Evolutionary conservation across 2,329 filamentous ascomycete species (phyloP).

Genomic region (Stromatinia cepivora): DNA sequence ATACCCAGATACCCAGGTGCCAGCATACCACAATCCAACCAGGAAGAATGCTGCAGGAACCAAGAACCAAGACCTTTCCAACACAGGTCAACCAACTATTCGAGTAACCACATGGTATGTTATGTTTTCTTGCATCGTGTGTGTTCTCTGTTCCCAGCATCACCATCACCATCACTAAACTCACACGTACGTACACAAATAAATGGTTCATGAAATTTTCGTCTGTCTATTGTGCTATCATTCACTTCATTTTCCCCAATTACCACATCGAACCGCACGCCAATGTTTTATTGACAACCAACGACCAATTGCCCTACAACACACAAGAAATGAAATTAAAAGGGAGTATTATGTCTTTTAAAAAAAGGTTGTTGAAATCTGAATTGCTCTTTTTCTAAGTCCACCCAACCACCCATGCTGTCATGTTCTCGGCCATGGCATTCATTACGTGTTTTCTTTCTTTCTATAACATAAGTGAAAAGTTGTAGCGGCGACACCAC

Average conservation of each 20-base stretch:
- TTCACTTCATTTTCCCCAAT: conserved; percentile 17
- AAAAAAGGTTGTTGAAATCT: conserved; percentile 11
- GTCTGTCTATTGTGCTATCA: conserved; percentile 21
- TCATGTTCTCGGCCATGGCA: conserved; percentile 3
- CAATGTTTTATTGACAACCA: conserved; percentile 5
- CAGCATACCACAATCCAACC: too few relatives aligned
- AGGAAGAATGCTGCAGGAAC: too few relatives aligned
- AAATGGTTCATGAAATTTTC: conserved; percentile 11
- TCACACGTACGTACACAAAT: background rate
- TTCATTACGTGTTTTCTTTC: conserved; percentile 18
- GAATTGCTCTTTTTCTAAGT: conserved; percentile 15
- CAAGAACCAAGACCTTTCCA: background rate
- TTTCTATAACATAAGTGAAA: conserved; percentile 11
- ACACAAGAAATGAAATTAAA: conserved; percentile 27
- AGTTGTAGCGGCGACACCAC: background rate
- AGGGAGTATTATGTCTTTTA: conserved; percentile 1
- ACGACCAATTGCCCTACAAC: conserved; percentile 27
- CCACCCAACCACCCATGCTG: conserved; percentile 14
- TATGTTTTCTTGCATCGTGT: background rate
- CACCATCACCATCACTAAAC: background rate
- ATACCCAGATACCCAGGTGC: too few relatives aligned
- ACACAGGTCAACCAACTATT: background rate
- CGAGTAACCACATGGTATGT: background rate
- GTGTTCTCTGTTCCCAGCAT: background rate
- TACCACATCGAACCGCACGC: conserved; percentile 11